phyloP scores from a whole-genome alignment of 2,329 filamentous ascomycete genomes.

The Fusarium sp. region DNA sequence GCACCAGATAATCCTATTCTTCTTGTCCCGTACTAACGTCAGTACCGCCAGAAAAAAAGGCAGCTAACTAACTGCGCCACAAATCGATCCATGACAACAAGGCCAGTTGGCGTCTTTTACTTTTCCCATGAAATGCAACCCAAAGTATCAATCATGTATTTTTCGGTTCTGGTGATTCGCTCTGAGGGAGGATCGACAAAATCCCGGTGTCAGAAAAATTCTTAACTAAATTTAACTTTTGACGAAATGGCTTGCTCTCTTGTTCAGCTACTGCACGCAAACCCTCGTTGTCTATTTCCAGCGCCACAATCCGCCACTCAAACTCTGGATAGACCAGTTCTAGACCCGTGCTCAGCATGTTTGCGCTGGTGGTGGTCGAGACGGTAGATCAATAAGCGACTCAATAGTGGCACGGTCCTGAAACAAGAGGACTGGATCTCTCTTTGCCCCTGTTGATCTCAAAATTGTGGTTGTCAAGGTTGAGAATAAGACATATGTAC shows the following conservation, averaged over 20 bases:
- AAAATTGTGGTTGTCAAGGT: conserved; percentile 2
- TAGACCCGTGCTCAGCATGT: conserved; percentile 10
- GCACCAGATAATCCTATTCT: too few species aligned
- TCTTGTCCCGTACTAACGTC: too few species aligned
- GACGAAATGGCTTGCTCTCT: background rate
- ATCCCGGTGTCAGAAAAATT: background rate
- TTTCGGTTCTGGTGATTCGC: background rate
- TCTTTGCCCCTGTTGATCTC: background rate
- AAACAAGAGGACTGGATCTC: conserved; percentile 3
- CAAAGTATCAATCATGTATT: conserved; percentile 12
- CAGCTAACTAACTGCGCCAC: conserved; percentile 25
- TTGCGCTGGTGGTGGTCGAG: conserved; percentile 5
- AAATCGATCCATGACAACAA: background rate
- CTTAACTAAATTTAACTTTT: background rate
- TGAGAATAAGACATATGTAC: background rate
- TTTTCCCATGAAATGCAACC: conserved; percentile 9
- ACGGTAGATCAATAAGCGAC: conserved; percentile 26
- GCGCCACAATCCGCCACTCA: conserved; percentile 22
- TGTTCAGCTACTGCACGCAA: too few species aligned
- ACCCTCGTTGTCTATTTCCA: background rate
- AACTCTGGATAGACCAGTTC: conserved; percentile 16
- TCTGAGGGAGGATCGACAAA: conserved; percentile 9
- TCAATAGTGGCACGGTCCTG: conserved; percentile 26
- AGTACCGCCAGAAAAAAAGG: background rate
- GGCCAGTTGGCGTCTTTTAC: conserved; percentile 15